A percentile compares a stretch with the other conserved stretches of the same genome.
Evolutionary conservation across 202 grass and related monocot genomes (phyloP).

Genomic region (Saccharum hybrid): DNA sequence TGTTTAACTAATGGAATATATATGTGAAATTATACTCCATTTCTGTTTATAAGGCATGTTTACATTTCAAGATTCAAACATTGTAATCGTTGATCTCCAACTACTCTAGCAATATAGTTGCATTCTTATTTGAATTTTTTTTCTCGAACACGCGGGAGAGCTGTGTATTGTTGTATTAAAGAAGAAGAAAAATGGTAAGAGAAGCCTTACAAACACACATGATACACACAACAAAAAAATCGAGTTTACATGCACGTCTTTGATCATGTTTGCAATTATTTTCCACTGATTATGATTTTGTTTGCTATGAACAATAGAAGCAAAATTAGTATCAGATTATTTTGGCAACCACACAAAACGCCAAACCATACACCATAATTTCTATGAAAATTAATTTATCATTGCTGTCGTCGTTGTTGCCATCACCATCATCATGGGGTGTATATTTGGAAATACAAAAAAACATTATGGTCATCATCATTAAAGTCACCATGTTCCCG

Average conservation of each 20-base stretch:
- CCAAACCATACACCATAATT: neutral
- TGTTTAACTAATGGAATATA: neutral
- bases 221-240: neutral
- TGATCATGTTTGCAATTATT: neutral
- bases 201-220: neutral
- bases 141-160: neutral
- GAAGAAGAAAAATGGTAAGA: neutral
- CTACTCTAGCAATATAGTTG: slow-evolving; percentile 3
- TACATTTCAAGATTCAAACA: neutral
- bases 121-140: neutral
- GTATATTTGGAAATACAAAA: neutral
- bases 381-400: neutral
- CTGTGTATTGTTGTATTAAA: neutral
- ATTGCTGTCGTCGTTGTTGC: too few species aligned
- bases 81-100: neutral
- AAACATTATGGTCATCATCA: neutral
- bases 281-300: neutral
- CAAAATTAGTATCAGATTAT: neutral
- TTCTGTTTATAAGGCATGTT: neutral
- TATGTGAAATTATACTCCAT: neutral
- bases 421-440: neutral
- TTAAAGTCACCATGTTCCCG: neutral
- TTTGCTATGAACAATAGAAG: neutral
- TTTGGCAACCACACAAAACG: neutral
- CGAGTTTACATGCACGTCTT: neutral